A percentile compares a stretch with the other conserved stretches of the same genome.
These are phyloP conservation scores for Pichia phayaonensis DNA, from an alignment of 805 yeast genomes.

Conservation along the genomic window DNA sequence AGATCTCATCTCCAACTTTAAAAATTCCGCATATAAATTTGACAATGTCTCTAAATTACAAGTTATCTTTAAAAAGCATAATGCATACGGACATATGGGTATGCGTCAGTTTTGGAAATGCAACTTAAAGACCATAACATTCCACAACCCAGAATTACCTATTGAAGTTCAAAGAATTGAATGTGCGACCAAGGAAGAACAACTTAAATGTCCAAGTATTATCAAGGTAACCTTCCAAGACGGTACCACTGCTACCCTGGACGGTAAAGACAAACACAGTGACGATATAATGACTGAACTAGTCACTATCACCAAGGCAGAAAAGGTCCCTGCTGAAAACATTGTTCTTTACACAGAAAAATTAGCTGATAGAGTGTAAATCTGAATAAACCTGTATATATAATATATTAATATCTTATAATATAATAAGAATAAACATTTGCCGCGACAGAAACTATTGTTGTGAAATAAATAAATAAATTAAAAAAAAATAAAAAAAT, in stretches of 20 bases:
- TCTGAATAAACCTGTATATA: background rate
- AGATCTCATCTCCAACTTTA: slow-evolving; percentile 44
- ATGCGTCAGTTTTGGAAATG: slow-evolving; percentile 69
- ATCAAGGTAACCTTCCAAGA: slow-evolving; percentile 34
- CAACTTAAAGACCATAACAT: slow-evolving; percentile 68
- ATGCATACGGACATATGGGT: slow-evolving; percentile 53
- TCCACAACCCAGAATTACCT: slow-evolving; percentile 69
- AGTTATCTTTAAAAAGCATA: slow-evolving; percentile 39
- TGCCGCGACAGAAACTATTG: background rate
- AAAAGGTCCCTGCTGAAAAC: slow-evolving; percentile 38
- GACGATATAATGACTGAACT: slow-evolving; percentile 51
- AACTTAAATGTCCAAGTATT: slow-evolving; percentile 37
- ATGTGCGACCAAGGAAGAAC: slow-evolving; percentile 34
- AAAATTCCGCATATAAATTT: slow-evolving; percentile 33
- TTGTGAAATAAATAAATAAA: too few relatives aligned
- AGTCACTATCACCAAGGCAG: slow-evolving; percentile 44
- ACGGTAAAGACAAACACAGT: slow-evolving; percentile 44
- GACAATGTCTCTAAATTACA: slow-evolving; percentile 36
- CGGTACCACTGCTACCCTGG: slow-evolving; percentile 36
- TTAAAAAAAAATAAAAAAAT: too few relatives aligned
- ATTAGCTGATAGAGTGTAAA: background rate
- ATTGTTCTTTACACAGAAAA: slow-evolving; percentile 27
- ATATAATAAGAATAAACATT: too few relatives aligned
- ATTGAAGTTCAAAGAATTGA: slow-evolving; percentile 54
- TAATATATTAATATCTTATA: too few relatives aligned